Evolutionary conservation across 345 rosid genomes (phyloP), one percentile per base, ranked within the genome.

Genomic region (Lenwebbia sp.): DNA sequence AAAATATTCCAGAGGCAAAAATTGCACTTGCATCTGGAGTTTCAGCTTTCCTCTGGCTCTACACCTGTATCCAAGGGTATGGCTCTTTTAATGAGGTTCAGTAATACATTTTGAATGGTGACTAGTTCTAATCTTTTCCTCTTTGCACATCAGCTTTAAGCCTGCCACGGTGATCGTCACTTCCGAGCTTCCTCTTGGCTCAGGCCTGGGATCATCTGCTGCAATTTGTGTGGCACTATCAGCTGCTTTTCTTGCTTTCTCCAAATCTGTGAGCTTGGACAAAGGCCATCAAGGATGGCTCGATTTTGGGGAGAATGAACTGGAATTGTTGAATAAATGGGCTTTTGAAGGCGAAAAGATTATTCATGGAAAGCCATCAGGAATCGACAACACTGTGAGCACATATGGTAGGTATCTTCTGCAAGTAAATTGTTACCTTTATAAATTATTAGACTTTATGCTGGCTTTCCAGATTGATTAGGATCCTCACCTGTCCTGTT

Each of bases 341-440:
- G 99, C 99, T 84, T 95, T 94, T 55, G 98, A 94, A 93, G 99
- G 99, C 11, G 99, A 97, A 89, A 97, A 93, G 91, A 91, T 96
- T 87, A 91, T 97, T 87, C 99, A 96, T 87, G 99, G 99, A 88
- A 94, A 88, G 88, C 99, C 99, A 54, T 97, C 99, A 33, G 99
- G 99, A 83, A 94, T 97, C 12, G 99, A 97, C 94, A 97, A 96
- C 89, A 93, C 99, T 19, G 98, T 96, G 86, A 97, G 99, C 94
- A 89, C 98, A 85, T 96, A 91, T 76, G 99, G 99, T 98, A 92
- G 83, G 92, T 85, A 78, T 70, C 82, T 14, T 82, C 78, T 37
- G 15, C 82, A 30, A 78, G 21, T 53, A 62, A 62, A 62, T 30
- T 30, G 75, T 62, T 62, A 30, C 75, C 74, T 60, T 60, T 33